These are phyloP conservation scores for Phanerochaete carnosa DNA, from an alignment of 768 basidiomycete genomes.

Conservation along the genomic window DNA sequence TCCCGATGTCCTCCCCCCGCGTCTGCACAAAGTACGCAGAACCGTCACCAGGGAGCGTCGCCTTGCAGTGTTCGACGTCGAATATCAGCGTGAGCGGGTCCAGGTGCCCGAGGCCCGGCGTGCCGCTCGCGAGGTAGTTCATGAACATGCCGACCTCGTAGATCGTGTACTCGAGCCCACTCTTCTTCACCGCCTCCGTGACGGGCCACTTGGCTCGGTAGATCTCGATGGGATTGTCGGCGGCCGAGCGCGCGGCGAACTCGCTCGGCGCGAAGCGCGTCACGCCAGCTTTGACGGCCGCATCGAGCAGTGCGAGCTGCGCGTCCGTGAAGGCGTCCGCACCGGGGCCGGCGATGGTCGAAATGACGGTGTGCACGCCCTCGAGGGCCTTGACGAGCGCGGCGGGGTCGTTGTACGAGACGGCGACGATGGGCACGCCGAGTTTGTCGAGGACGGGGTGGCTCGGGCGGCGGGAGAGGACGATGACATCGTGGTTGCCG, in stretches of 20 bases:
- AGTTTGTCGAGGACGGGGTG: conserved; percentile 3
- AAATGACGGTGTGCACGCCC: conserved; percentile 10
- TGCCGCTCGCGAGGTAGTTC: conserved; percentile 11
- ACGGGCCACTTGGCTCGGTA: conserved; percentile 5
- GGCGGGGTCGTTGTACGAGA: conserved; percentile 1
- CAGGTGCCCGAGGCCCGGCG: conserved; percentile 3
- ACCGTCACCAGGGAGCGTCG: conserved; percentile 6
- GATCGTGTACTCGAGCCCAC: conserved; percentile 9
- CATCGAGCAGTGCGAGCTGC: conserved; percentile 6
- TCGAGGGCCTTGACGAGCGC: not conserved
- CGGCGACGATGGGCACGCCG: conserved; percentile 1
- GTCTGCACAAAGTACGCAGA: not conserved
- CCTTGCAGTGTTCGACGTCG: conserved; percentile 8
- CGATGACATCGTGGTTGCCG: conserved; percentile 6
- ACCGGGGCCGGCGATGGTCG: not conserved
- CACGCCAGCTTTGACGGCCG: not conserved
- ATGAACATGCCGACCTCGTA: conserved; percentile 12
- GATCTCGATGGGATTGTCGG: conserved; percentile 1
- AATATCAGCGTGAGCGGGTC: not conserved
- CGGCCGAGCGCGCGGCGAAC: not conserved
- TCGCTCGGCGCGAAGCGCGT: conserved; percentile 11
- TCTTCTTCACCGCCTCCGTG: not conserved
- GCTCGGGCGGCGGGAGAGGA: conserved; percentile 4
- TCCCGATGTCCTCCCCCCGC: conserved; percentile 6
- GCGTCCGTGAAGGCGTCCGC: not conserved